Evolutionary conservation across 768 basidiomycete species (phyloP), one percentile per base, ranked within the genome.

Genomic region (Coprinopsis cinerea): DNA sequence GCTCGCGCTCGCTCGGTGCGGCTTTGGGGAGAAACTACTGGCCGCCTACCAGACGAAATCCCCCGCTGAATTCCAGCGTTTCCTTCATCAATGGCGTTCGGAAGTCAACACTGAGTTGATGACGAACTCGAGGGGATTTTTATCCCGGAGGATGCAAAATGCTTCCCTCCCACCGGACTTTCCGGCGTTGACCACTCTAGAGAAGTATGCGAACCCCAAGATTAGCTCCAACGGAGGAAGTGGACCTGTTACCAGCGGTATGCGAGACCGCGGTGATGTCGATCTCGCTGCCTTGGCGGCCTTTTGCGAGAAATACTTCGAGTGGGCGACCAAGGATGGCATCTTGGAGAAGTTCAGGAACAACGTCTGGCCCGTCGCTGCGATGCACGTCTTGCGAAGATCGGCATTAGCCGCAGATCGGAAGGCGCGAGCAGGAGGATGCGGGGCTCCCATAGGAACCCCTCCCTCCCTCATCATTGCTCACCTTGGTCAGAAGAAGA

Each of bases 331-430:
- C 18, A 76, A 68, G 55, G 74, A 78, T 15, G 66, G 73, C 13
- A 82, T 89, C 39, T 68, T 81, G 44, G 81, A 82, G 51, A 76
- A 81, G 22, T 86, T 89, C 60, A 68, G 82, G 53, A 79, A 72
- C 7, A 71, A 83, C 5, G 64, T 87, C 3, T 89, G 85, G 79
- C 73, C 75, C 1, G 72, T 76, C 2, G 75, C 79, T 2, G 69
- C 83, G 4, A 73, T 83, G 48, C 74, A 81, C 46, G 69, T 77
- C 13, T 64, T 88, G 17, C 70, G 83, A 25, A 74, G 78, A 9
- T 67, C 65, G 23, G 72, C 76, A 13, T 42, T 83, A 15, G 64
- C 76, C 35, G 53, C 54, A n/a, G 75, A 78, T 46, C 61, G 59
- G 32, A 62, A 55, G n/a, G n/a, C n/a, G n/a, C n/a, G n/a, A n/a